A percentile compares a stretch with the other conserved stretches of the same genome.
phyloP scores from a whole-genome alignment of 148 eudicot genomes.

The Oxyria digyna region DNA sequence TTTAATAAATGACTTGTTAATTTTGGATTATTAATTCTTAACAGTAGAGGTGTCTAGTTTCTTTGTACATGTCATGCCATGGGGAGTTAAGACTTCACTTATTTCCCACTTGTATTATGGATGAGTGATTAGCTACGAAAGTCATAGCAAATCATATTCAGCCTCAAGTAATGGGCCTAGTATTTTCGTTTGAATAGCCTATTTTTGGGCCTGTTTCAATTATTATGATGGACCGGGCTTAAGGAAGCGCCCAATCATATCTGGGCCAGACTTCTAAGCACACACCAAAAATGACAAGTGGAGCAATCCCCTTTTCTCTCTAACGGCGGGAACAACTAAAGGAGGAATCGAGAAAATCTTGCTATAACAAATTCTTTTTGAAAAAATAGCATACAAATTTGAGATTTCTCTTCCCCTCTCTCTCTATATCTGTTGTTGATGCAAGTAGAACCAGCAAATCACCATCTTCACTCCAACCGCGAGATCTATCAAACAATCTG shows the following conservation, averaged over 20 bases:
- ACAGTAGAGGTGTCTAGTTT: no score
- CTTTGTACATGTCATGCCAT: no score
- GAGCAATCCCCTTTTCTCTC: background rate
- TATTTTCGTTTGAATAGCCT: no score
- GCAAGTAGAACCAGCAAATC: background rate
- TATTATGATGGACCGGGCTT: background rate
- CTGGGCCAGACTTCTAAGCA: background rate
- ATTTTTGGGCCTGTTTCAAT: background rate
- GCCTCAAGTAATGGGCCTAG: no score
- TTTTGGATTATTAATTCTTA: no score
- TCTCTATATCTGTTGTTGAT: background rate
- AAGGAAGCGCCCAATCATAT: background rate
- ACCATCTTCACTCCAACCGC: background rate
- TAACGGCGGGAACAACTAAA: constrained; percentile 1
- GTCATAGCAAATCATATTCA: no score
- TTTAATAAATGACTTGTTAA: no score
- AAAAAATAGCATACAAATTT: background rate
- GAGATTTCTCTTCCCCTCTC: background rate
- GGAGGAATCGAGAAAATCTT: background rate
- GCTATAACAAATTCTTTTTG: background rate
- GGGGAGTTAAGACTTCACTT: no score
- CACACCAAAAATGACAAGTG: background rate
- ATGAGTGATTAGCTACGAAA: no score
- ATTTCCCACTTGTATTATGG: no score
- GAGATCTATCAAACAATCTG: background rate